Conservation (phyloP, 257 asterid species). For the Scutellaria galericulata region DNA sequence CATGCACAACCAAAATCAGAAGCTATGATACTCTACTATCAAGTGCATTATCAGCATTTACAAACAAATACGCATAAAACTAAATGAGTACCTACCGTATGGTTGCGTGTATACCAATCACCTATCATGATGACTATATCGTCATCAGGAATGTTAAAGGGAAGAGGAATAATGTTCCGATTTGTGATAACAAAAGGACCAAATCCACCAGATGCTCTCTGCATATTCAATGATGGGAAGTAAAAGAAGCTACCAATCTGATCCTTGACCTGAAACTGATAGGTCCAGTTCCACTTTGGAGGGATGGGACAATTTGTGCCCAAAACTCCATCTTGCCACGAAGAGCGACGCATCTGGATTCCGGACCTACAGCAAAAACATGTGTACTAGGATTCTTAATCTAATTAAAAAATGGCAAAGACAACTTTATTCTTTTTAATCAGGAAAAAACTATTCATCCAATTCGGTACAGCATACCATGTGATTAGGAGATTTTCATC, state of each 20-base stretch:
- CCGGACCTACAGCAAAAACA: slow-evolving; percentile 66
- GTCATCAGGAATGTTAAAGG: slow-evolving; percentile 80
- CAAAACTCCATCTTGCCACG: slow-evolving; percentile 96
- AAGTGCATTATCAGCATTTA: slow-evolving; percentile 21
- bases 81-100: slow-evolving; percentile 53
- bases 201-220: slow-evolving; percentile 93
- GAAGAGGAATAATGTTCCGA: slow-evolving; percentile 64
- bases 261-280: slow-evolving; percentile 96
- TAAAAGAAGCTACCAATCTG: slow-evolving; percentile 95
- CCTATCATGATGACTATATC: slow-evolving; percentile 84
- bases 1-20: slow-evolving; percentile 5
- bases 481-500: slow-evolving; percentile 84
- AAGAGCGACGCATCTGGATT: slow-evolving; percentile 87
- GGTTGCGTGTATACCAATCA: slow-evolving; percentile 90
- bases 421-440: background rate
- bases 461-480: slow-evolving; percentile 53
- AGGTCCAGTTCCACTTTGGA: slow-evolving; percentile 83
- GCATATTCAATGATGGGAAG: slow-evolving; percentile 82
- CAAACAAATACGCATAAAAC: slow-evolving; percentile 7
- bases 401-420: background rate
- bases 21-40: background rate
- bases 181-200: slow-evolving; percentile 76
- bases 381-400: background rate
- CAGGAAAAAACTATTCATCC: background rate
- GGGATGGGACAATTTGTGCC: slow-evolving; percentile 97